Conservation (phyloP, 768 basidiomycete genomes). For the Boletellus emodensis region DNA sequence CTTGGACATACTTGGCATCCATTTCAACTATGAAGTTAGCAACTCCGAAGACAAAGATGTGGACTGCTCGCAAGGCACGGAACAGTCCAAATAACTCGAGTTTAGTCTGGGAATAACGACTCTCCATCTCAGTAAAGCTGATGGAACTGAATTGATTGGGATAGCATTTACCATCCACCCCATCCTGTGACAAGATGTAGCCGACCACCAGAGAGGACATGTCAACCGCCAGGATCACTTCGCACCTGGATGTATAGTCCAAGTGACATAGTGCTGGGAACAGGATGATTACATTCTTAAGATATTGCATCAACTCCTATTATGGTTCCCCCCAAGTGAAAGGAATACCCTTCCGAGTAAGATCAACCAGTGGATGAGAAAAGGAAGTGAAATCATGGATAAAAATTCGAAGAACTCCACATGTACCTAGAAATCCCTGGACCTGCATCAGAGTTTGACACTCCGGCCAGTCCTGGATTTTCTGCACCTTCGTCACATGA, state of each 20-base stretch:
- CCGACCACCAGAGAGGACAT: not conserved
- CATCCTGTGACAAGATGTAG: not conserved
- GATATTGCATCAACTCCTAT: not conserved
- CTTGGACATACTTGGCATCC: too few relatives aligned
- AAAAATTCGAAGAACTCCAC: not conserved
- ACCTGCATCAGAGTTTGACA: not conserved
- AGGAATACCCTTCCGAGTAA: conserved; percentile 13
- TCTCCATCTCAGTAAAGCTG: not conserved
- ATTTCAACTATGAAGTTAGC: conserved; percentile 15
- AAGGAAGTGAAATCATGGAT: not conserved
- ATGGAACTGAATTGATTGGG: not conserved
- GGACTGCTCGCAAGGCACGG: conserved; percentile 12
- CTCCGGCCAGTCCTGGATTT: too few relatives aligned
- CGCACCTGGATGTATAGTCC: not conserved
- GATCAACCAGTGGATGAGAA: not conserved
- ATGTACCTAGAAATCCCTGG: not conserved
- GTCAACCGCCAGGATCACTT: not conserved
- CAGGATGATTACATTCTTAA: not conserved
- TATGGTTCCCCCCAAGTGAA: too few relatives aligned
- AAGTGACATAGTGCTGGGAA: not conserved
- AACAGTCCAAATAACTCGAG: conserved; percentile 28
- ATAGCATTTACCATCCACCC: not conserved
- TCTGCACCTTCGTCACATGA: too few relatives aligned
- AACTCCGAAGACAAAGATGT: conserved; percentile 27
- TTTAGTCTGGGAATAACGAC: conserved; percentile 17